These are phyloP conservation scores for Hanseniaspora taiwanica DNA, from an alignment of 805 yeast species.

Conservation along the genomic window DNA sequence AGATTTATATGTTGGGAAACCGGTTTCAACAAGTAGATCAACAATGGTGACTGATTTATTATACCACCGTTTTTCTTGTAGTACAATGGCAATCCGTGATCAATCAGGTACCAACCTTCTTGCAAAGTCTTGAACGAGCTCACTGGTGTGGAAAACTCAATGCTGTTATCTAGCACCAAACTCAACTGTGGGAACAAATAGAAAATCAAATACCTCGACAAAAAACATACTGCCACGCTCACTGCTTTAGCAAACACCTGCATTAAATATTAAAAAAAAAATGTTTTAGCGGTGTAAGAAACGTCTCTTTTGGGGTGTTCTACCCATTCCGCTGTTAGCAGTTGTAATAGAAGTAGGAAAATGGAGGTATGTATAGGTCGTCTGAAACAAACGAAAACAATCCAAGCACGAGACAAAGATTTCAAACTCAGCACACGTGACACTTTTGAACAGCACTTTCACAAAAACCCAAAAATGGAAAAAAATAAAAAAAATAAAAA, in stretches of 20 bases:
- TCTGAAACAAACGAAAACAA: too few species aligned
- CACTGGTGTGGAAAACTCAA: conserved; percentile 24
- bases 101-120: conserved; percentile 55
- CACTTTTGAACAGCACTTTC: too few species aligned
- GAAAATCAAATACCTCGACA: conserved; percentile 11
- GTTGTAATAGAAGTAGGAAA: too few species aligned
- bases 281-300: too few species aligned
- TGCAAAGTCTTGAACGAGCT: conserved; percentile 31
- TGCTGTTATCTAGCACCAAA: conserved; percentile 17
- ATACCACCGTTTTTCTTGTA: conserved; percentile 51
- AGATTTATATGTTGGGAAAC: background rate
- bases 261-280: too few species aligned
- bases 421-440: too few species aligned
- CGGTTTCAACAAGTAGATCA: conserved; percentile 31
- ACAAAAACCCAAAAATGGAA: too few species aligned
- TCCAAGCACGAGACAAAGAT: too few species aligned
- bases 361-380: too few species aligned
- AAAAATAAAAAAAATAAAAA: too few species aligned
- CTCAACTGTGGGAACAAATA: conserved; percentile 16
- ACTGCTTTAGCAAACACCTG: conserved; percentile 6
- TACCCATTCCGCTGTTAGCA: too few species aligned
- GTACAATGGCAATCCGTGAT: conserved; percentile 50
- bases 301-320: too few species aligned
- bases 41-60: conserved; percentile 72
- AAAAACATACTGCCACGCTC: conserved; percentile 11